Evolutionary conservation across 257 asterid species (phyloP).

Genomic region (Capsicum pubescens): DNA sequence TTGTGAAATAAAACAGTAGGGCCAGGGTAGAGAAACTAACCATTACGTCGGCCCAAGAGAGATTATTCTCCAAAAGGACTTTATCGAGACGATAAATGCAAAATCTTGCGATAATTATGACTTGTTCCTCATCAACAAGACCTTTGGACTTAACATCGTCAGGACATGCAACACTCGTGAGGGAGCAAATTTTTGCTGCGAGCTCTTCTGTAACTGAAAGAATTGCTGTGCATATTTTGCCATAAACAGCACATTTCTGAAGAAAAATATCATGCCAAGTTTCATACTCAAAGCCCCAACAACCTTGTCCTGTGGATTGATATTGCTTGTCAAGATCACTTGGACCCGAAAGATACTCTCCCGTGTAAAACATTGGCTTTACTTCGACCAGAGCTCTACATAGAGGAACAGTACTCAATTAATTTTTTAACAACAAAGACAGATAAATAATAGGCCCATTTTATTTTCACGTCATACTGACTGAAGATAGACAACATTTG

Average conservation of each 20-base stretch:
- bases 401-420: neutral
- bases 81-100: constrained; percentile 66
- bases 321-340: constrained; percentile 43
- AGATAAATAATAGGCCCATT: neutral
- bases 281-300: constrained; percentile 70
- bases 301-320: constrained; percentile 42
- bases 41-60: constrained; percentile 78
- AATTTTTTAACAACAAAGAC: neutral
- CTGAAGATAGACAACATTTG: neutral
- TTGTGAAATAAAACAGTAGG: neutral
- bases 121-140: constrained; percentile 45
- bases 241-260: constrained; percentile 61
- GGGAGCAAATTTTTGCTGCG: constrained; percentile 52
- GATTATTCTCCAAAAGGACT: constrained; percentile 56
- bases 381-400: constrained; percentile 88
- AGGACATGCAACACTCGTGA: constrained; percentile 29
- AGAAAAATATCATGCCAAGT: constrained; percentile 70
- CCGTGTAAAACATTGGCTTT: constrained; percentile 77
- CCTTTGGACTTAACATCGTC: constrained; percentile 40
- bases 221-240: constrained; percentile 65
- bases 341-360: constrained; percentile 46
- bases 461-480: neutral
- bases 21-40: constrained; percentile 51
- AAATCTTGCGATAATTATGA: constrained; percentile 59
- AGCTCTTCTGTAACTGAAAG: constrained; percentile 62